These are phyloP conservation scores for Fusarium torulosum DNA, from an alignment of 2,329 filamentous ascomycete species.

Conservation along the genomic window DNA sequence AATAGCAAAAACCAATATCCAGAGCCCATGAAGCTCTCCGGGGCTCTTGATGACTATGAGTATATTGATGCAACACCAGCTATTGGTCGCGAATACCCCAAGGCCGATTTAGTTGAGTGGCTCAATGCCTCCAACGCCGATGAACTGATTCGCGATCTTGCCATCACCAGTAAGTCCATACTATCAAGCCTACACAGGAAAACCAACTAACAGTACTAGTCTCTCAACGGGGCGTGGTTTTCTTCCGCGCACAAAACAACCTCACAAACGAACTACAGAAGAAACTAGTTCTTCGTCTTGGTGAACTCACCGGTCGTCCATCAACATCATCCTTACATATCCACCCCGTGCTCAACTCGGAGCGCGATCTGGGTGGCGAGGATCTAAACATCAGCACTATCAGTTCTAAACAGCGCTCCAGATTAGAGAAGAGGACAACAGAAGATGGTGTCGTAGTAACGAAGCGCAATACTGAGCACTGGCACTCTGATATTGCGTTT, in stretches of 20 bases:
- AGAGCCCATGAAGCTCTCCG: slow-evolving; percentile 44
- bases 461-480: slow-evolving; percentile 48
- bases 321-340: slow-evolving; percentile 68
- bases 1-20: too few relatives aligned
- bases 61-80: slow-evolving; percentile 71
- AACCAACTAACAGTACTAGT: slow-evolving; percentile 57
- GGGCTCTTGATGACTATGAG: slow-evolving; percentile 64
- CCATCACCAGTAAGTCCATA: slow-evolving; percentile 69
- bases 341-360: slow-evolving; percentile 68
- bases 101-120: slow-evolving; percentile 69
- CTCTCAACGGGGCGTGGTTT: slow-evolving; percentile 76
- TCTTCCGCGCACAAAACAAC: slow-evolving; percentile 74
- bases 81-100: slow-evolving; percentile 72
- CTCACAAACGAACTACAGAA: slow-evolving; percentile 75
- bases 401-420: slow-evolving; percentile 67
- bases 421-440: slow-evolving; percentile 48
- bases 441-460: slow-evolving; percentile 44
- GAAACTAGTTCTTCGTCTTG: slow-evolving; percentile 70
- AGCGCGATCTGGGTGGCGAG: slow-evolving; percentile 63
- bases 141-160: slow-evolving; percentile 73
- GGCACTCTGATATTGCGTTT: slow-evolving; percentile 75
- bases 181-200: too few relatives aligned
- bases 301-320: slow-evolving; percentile 69
- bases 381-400: slow-evolving; percentile 74
- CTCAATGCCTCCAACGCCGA: slow-evolving; percentile 72